Percentiles rank a stretch among this genome's conserved stretches.
These are phyloP conservation scores for Eleusine indica DNA, from an alignment of 176 grass and related monocot species.

Conservation along the genomic window DNA sequence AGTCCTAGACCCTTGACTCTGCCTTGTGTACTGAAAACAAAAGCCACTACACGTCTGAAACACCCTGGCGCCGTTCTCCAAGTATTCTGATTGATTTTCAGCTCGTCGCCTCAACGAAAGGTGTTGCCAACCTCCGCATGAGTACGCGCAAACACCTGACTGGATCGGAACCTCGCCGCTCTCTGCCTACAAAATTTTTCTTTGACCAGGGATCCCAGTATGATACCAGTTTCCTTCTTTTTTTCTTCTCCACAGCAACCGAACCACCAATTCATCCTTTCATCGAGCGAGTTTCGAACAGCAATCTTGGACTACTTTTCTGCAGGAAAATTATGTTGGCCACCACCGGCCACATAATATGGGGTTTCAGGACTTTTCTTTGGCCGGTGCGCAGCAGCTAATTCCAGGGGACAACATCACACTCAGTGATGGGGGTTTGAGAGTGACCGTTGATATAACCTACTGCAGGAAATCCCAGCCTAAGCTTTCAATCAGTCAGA, in stretches of 20 bases:
- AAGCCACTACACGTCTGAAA: constrained; percentile 23
- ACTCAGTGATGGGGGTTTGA: constrained; percentile 45
- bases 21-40: neutral
- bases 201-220: constrained; percentile 23
- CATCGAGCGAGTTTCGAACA: neutral
- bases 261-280: neutral
- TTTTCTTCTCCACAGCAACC: neutral
- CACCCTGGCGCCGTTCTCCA: constrained; percentile 23
- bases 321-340: constrained; percentile 9
- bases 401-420: constrained; percentile 41
- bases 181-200: constrained; percentile 26
- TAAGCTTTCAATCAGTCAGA: constrained; percentile 40
- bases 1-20: constrained; percentile 3
- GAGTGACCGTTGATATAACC: constrained; percentile 28
- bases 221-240: neutral
- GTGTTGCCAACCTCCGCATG: constrained; percentile 8
- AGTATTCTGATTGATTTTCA: constrained; percentile 19
- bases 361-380: neutral
- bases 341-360: neutral
- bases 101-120: constrained; percentile 7
- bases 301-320: neutral
- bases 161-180: constrained; percentile 3
- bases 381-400: constrained; percentile 5
- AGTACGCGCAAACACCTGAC: constrained; percentile 9
- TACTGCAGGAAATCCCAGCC: constrained; percentile 16